A percentile compares a stretch with the other conserved stretches of the same genome.
Evolutionary conservation across 2,329 filamentous ascomycete species (phyloP).

Genomic region (Microdochium bolleyi): DNA sequence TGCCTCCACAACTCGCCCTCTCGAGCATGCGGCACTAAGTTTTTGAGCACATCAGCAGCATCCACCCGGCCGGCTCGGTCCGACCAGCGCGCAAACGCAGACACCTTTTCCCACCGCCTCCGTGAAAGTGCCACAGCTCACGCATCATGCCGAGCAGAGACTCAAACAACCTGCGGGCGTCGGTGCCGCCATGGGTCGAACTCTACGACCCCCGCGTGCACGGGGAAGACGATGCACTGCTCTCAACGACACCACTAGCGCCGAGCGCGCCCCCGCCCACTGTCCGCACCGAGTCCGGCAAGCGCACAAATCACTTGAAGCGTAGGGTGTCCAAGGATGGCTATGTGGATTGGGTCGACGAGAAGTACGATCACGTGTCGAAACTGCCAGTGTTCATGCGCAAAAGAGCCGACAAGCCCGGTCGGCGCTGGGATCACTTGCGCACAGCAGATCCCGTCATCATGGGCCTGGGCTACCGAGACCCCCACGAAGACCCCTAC

Average conservation of each 20-base stretch:
- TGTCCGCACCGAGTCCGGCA: constrained; percentile 10
- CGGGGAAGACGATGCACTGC: constrained; percentile 4
- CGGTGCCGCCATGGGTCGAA: constrained; percentile 21
- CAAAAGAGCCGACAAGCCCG: constrained; percentile 37
- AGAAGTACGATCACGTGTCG: constrained; percentile 18
- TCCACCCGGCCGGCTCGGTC: too few species aligned
- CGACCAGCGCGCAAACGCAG: too few species aligned
- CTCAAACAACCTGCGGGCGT: constrained; percentile 15
- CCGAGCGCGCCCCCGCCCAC: constrained; percentile 6
- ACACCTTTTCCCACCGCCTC: too few species aligned
- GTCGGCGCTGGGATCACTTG: constrained; percentile 52
- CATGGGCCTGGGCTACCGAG: constrained; percentile 36
- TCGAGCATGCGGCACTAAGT: too few species aligned
- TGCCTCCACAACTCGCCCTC: too few species aligned
- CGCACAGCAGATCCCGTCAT: constrained; percentile 52
- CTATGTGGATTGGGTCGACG: constrained; percentile 24
- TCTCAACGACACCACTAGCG: constrained; percentile 9
- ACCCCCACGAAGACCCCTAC: constrained; percentile 29
- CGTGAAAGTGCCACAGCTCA: too few species aligned
- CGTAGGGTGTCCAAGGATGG: constrained; percentile 23
- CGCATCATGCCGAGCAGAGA: constrained; percentile 13
- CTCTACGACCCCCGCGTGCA: constrained; percentile 18
- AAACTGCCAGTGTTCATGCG: constrained; percentile 36
- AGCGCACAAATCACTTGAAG: constrained; percentile 15
- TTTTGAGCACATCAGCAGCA: too few species aligned